Evolutionary conservation across 371 early-diverging fungal genomes (phyloP).

Genomic region (Mucor plumbeus): DNA sequence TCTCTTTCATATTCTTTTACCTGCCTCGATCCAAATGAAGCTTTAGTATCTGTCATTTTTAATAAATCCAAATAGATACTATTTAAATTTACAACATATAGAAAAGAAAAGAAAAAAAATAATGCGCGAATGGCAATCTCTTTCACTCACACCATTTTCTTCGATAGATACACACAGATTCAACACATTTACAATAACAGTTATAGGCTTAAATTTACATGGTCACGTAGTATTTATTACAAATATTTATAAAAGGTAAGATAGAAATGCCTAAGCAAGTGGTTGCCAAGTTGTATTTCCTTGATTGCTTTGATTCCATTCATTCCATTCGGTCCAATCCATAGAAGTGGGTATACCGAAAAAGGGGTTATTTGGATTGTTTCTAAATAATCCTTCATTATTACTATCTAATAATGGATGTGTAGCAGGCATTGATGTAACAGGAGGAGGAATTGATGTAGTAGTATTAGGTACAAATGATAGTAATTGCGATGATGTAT

Average conservation of each 20-base stretch:
- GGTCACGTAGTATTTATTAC: not conserved
- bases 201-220: not conserved
- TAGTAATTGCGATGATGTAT: slow-evolving; percentile 5
- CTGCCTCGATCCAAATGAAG: slow-evolving; percentile 16
- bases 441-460: slow-evolving; percentile 6
- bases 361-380: slow-evolving; percentile 53
- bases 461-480: slow-evolving; percentile 12
- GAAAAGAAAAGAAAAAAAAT: not conserved
- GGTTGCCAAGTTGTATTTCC: slow-evolving; percentile 30
- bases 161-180: too few species aligned
- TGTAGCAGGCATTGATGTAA: slow-evolving; percentile 11
- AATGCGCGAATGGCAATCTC: not conserved
- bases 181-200: not conserved
- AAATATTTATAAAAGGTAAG: not conserved
- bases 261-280: not conserved
- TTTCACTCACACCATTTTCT: too few species aligned
- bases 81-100: not conserved
- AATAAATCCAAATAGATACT: too few species aligned
- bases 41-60: slow-evolving; percentile 20
- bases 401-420: slow-evolving; percentile 16
- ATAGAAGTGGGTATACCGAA: slow-evolving; percentile 49
- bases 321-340: slow-evolving; percentile 54
- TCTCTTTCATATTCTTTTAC: slow-evolving; percentile 1
- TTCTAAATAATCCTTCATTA: slow-evolving; percentile 39
- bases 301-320: slow-evolving; percentile 47